A percentile compares a stretch with the other conserved stretches of the same genome.
Conservation (phyloP, 1,284 basidiomycete species). For the Cryptococcus sp. region DNA sequence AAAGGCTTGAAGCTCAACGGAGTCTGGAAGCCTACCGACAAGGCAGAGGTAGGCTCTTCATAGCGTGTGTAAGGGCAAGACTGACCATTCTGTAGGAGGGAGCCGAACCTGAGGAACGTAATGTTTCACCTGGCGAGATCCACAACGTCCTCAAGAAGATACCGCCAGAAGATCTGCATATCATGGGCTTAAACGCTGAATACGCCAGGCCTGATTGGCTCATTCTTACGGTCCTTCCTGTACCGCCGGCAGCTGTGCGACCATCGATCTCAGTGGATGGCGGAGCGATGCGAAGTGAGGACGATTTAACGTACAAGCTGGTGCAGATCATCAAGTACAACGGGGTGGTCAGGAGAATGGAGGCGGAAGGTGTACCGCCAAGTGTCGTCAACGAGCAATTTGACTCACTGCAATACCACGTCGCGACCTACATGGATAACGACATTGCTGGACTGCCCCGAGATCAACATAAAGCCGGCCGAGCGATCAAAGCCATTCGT, state of each 20-base stretch:
- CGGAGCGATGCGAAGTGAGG: slow-evolving; percentile 93
- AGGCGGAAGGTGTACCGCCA: slow-evolving; percentile 94
- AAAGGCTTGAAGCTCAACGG: slow-evolving; percentile 94
- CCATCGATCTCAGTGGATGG: slow-evolving; percentile 97
- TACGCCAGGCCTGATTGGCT: slow-evolving; percentile 99
- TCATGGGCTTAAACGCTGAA: slow-evolving; percentile 90
- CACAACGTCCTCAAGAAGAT: slow-evolving; percentile 94
- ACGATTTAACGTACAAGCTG: slow-evolving; percentile 98
- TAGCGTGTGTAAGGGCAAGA: background rate
- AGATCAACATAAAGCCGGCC: slow-evolving; percentile 94
- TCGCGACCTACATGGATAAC: slow-evolving; percentile 99
- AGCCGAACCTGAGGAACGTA: slow-evolving; percentile 84
- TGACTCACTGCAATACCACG: slow-evolving; percentile 95
- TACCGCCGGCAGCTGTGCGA: slow-evolving; percentile 96
- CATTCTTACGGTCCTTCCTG: slow-evolving; percentile 96
- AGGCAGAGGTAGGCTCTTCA: slow-evolving; percentile 62
- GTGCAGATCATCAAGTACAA: slow-evolving; percentile 97
- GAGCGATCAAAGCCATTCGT: slow-evolving; percentile 97
- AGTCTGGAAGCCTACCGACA: slow-evolving; percentile 93
- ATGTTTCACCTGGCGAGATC: slow-evolving; percentile 84
- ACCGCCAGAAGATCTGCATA: slow-evolving; percentile 81
- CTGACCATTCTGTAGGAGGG: slow-evolving; percentile 59
- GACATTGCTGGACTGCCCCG: slow-evolving; percentile 98
- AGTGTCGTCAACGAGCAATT: slow-evolving; percentile 97
- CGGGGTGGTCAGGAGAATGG: slow-evolving; percentile 85